These are phyloP conservation scores for Flaveria ramosissima DNA, from an alignment of 129 eudicot species.

Conservation along the genomic window DNA sequence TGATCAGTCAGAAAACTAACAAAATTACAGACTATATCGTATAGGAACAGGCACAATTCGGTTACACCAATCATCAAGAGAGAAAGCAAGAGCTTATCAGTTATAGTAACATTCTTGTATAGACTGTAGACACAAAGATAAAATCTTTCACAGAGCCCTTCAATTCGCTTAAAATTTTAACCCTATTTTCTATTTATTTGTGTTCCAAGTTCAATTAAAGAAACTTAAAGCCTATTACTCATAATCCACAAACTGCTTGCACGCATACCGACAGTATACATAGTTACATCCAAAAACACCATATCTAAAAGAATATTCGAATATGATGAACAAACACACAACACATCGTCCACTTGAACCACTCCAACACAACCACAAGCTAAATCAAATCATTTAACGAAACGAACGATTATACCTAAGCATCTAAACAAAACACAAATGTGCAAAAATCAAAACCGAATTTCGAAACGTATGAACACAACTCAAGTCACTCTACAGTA, in stretches of 20 bases:
- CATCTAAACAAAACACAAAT: slow-evolving; percentile 1
- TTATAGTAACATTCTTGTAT: not conserved
- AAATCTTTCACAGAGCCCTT: not conserved
- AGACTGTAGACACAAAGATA: not conserved
- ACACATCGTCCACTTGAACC: not conserved
- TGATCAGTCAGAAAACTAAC: not conserved
- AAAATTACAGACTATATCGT: not conserved
- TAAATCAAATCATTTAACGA: not conserved
- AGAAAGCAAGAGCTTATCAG: not conserved
- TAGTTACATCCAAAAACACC: slow-evolving; percentile 7
- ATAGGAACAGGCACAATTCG: not conserved
- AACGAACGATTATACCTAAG: slow-evolving; percentile 1
- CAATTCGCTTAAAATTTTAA: not conserved
- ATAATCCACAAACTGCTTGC: slow-evolving; percentile 13
- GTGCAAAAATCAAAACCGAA: slow-evolving; percentile 16
- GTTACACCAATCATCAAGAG: not conserved
- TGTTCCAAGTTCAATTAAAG: not conserved
- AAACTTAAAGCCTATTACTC: not conserved
- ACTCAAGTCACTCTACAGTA: not conserved
- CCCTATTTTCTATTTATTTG: not conserved
- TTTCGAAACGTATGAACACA: not conserved
- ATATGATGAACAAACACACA: slow-evolving; percentile 9
- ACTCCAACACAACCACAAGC: not conserved
- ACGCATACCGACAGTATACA: slow-evolving; percentile 3
- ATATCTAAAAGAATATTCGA: slow-evolving; percentile 1